Evolutionary conservation across 768 basidiomycete species (phyloP), one percentile per base, ranked within the genome.

Genomic region (Nidularia pulvinata): DNA sequence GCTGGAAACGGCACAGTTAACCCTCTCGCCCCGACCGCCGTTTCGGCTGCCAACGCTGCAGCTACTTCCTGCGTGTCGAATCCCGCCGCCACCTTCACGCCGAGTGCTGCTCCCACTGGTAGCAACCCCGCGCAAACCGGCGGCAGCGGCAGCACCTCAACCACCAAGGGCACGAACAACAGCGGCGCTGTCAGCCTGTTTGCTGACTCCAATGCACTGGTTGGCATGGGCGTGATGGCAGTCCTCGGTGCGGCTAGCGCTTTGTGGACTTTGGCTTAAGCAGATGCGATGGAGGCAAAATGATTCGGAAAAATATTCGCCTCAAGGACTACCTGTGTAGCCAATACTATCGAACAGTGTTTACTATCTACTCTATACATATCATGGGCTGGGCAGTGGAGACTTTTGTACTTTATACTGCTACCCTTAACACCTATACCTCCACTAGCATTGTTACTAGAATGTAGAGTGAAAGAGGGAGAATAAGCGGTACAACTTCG

Each of bases 1-100:
- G 68, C 69, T 50, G 93, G 94, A 6, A 97, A 97, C 64, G 94
- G 86, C 5, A 92, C 91, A 13, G 75, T 92, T 57, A 90, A 91
- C 61, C 9, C 73, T 13, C 64, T 63, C 3, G 82, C 83, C 13
- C 78, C 87, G 33, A 65, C 86, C 6, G 63, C 67, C 46, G 71
- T 70, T 13, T 70, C 77, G 7, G 76, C 77, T 32, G 82, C 83
- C 42, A 73, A 73, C 53, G 69, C 83, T 36, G 87, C 81, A 39
- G 86, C 80, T 22, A 80, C 73, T 51, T 86, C 88, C 11, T 93
- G 91, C 63, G 69, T 91, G 51, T 66, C 89, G 16, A 85, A 77
- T 63, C 81, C 87, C 13, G 67, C 72, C 11, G 79, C 86, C 11
- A 85, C 84, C 6, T 86, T 85, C 65, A 80, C 82, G 7, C 90